Evolutionary conservation across 805 yeast genomes (phyloP).

Genomic region (Yarrowia hollandica): DNA sequence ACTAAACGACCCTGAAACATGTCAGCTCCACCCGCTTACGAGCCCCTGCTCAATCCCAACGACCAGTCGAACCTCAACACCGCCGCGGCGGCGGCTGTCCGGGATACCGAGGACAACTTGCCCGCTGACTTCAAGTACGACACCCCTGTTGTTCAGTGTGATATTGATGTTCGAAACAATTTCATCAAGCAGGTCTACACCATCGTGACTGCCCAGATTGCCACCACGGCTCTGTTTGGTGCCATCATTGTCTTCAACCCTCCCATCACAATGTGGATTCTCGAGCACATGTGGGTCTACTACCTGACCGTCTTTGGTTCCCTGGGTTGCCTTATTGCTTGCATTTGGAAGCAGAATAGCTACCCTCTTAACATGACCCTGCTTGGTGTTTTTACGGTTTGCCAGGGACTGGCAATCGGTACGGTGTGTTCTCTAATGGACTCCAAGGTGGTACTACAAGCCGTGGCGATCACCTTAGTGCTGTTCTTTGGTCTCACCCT

Average conservation of each 20-base stretch:
- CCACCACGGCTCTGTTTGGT: conserved; percentile 61
- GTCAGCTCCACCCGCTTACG: conserved; percentile 29
- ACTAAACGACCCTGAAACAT: not conserved
- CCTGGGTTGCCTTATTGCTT: conserved; percentile 63
- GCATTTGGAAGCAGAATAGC: conserved; percentile 60
- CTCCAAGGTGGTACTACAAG: conserved; percentile 64
- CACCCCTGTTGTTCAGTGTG: conserved; percentile 74
- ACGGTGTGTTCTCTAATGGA: conserved; percentile 63
- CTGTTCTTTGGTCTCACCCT: conserved; percentile 74
- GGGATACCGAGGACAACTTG: conserved; percentile 34
- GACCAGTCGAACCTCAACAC: conserved; percentile 10
- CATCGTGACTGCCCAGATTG: conserved; percentile 62
- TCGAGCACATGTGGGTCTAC: conserved; percentile 59
- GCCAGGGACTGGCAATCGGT: conserved; percentile 74
- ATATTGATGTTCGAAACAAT: conserved; percentile 68
- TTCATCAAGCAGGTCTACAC: conserved; percentile 80
- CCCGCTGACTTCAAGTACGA: conserved; percentile 78
- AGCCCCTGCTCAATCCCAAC: conserved; percentile 19
- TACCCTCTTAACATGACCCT: conserved; percentile 68
- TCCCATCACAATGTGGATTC: conserved; percentile 54
- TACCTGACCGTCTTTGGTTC: conserved; percentile 59
- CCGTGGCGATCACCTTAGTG: conserved; percentile 64
- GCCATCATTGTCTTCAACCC: conserved; percentile 50
- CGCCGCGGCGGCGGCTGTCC: conserved; percentile 6
- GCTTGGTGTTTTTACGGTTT: conserved; percentile 65